A percentile compares a stretch with the other conserved stretches of the same genome.
Conservation (phyloP, 805 yeast genomes). For the Metschnikowia chrysomelidarum region DNA sequence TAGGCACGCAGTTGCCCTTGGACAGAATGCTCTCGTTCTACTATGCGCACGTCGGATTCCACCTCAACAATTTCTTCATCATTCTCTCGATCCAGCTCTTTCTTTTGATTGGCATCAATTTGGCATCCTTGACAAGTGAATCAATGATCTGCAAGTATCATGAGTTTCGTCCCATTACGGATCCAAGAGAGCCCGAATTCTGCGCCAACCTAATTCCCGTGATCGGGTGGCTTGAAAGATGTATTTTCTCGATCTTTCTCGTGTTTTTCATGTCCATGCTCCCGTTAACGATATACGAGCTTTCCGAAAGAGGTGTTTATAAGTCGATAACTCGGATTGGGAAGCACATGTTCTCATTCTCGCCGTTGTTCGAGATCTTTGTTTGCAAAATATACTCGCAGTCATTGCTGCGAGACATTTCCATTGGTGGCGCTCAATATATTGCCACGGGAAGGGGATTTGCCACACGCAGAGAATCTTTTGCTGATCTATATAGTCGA, state of each 20-base stretch:
- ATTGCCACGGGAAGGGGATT: constrained; percentile 86
- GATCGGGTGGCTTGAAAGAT: constrained; percentile 79
- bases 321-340: constrained; percentile 67
- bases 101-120: constrained; percentile 65
- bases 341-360: constrained; percentile 66
- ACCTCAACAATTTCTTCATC: constrained; percentile 75
- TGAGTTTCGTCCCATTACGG: constrained; percentile 64
- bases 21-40: constrained; percentile 81
- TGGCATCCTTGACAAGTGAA: constrained; percentile 73
- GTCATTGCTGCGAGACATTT: constrained; percentile 65
- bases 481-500: constrained; percentile 69
- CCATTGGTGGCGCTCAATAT: constrained; percentile 85
- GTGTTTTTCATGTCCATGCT: constrained; percentile 78
- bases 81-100: constrained; percentile 72
- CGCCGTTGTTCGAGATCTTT: constrained; percentile 82
- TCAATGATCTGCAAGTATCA: constrained; percentile 66
- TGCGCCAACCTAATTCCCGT: constrained; percentile 75
- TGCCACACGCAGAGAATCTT: constrained; percentile 77
- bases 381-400: constrained; percentile 78
- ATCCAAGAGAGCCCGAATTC: constrained; percentile 62
- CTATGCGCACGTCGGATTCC: constrained; percentile 88
- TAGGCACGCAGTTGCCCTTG: constrained; percentile 77
- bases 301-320: constrained; percentile 80
- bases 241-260: constrained; percentile 75
- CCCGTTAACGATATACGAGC: constrained; percentile 76